Base-by-base conservation (phyloP, 768 basidiomycete species). In the Serendipita sp. region DNA sequence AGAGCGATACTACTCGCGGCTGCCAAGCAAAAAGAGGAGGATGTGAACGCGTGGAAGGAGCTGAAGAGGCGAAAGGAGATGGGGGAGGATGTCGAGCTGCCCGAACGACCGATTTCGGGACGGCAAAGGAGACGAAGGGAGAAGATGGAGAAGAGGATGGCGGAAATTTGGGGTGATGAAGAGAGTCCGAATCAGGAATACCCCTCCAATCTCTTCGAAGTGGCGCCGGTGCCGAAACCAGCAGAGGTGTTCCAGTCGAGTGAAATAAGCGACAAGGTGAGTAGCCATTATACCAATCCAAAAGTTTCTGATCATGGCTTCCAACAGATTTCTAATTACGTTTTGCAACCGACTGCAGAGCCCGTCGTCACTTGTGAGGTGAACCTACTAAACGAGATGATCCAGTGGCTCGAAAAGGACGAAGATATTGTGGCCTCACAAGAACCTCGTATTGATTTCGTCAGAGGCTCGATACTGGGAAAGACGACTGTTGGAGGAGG, bases 391-490 rank as follows among this genome's bases (percentile, higher is more conserved):
- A 38, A 48, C 16, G 66, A 66, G 5, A 67, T 67, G 62, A 63
- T 67, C 63, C 65, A 66, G 24, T 67, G 67, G 58, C 60, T 67
- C 32, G 51, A 63, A 0, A 63, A 53, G 37, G 54, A 66, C 51
- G 66, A 47, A 18, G 66, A 67, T 58, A 58, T 67, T n/a, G 18
- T 53, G 28, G 34, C 65, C 30, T 13, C 65, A 10, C 60, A 67
- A 46, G 66, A 67, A 37, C 66, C 66, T 15, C 67, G 66, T 41
- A 48, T 67, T 32, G 60, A 67, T 38, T 67, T 67, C 38, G 46
- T 56, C 15, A 63, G 64, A 16, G 67, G 67, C 24, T 67, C 67
- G 7, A 67, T 67, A 24, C 60, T 67, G n/a, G 66, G 67, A 16
- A 66, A 66, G 62, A 67, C 66, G n/a, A 54, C 65, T 16, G 65